Percentiles rank a stretch among this genome's conserved stretches.
Conservation (phyloP, 2,329 filamentous ascomycete genomes). For the Fusarium globosum region DNA sequence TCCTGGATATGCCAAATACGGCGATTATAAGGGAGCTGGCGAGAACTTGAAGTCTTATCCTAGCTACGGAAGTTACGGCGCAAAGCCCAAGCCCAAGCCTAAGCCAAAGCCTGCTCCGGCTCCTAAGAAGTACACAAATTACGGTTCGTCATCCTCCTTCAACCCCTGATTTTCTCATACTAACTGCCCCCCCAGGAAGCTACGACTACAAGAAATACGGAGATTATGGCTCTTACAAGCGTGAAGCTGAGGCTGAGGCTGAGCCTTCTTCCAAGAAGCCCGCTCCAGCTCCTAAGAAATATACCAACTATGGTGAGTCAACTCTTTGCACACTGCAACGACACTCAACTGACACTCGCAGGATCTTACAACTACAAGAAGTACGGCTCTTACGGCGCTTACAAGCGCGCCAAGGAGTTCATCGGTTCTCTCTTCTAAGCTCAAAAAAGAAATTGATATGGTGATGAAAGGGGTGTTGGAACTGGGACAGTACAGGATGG, state of each 20-base stretch:
- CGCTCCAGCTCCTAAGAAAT: background rate
- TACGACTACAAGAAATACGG: slow-evolving; percentile 32
- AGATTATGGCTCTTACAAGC: slow-evolving; percentile 23
- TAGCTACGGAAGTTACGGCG: background rate
- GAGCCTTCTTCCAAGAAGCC: background rate
- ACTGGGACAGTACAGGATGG: slow-evolving; percentile 2
- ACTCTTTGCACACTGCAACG: too few species aligned
- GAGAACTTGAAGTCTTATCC: background rate
- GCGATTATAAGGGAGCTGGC: background rate
- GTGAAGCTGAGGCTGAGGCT: background rate
- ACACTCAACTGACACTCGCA: background rate
- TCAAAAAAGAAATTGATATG: background rate
- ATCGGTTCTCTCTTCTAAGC: slow-evolving; percentile 28
- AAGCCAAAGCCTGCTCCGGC: slow-evolving; percentile 1
- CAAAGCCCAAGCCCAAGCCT: background rate
- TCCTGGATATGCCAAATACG: background rate
- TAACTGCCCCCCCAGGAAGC: slow-evolving; percentile 9
- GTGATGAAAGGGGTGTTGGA: background rate
- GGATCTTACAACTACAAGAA: slow-evolving; percentile 26
- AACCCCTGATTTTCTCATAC: accelerated
- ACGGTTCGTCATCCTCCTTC: background rate
- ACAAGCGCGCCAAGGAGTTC: slow-evolving; percentile 28
- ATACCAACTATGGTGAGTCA: slow-evolving; percentile 8
- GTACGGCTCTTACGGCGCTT: slow-evolving; percentile 29
- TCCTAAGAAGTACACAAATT: slow-evolving; percentile 16